Evolutionary conservation across 495 filamentous ascomycete species (phyloP).

Genomic region (Chaetomium fimeti): DNA sequence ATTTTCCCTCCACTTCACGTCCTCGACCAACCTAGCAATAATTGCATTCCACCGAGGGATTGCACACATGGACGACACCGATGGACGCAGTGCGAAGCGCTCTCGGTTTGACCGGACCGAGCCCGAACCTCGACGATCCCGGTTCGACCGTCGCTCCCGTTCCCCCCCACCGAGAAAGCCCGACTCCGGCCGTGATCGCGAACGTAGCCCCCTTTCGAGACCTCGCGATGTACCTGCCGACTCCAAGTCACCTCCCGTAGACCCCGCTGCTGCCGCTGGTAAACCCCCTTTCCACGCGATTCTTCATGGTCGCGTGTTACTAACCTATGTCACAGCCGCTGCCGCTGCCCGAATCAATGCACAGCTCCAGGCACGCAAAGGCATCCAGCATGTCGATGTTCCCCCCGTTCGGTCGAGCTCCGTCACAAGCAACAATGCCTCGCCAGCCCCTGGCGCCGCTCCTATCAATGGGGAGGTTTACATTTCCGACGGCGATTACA

Average conservation of each 20-base stretch:
- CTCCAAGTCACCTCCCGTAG: constrained; percentile 47
- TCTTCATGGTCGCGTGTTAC: constrained; percentile 2
- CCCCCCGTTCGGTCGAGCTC: constrained; percentile 70
- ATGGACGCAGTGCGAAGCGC: constrained; percentile 70
- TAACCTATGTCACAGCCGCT: constrained; percentile 60
- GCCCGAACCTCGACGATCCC: constrained; percentile 70
- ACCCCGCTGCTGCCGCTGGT: constrained; percentile 89
- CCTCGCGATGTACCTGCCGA: constrained; percentile 54
- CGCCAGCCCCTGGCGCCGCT: constrained; percentile 34
- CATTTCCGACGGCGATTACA: constrained; percentile 92
- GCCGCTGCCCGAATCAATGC: constrained; percentile 94
- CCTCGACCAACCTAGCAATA: neutral
- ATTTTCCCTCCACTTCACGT: neutral
- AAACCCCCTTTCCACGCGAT: constrained; percentile 29
- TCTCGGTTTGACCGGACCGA: constrained; percentile 91
- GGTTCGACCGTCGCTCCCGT: constrained; percentile 83
- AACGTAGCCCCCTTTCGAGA: constrained; percentile 72
- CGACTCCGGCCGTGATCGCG: constrained; percentile 67
- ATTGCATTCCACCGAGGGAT: neutral
- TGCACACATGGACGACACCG: constrained; percentile 70
- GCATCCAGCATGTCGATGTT: constrained; percentile 90
- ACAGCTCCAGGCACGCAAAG: constrained; percentile 86
- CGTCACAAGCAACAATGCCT: constrained; percentile 26
- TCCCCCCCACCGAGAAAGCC: constrained; percentile 65
- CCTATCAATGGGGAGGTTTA: constrained; percentile 81